Conservation (phyloP, 257 asterid genomes). For the Solanum infundibuliforme region DNA sequence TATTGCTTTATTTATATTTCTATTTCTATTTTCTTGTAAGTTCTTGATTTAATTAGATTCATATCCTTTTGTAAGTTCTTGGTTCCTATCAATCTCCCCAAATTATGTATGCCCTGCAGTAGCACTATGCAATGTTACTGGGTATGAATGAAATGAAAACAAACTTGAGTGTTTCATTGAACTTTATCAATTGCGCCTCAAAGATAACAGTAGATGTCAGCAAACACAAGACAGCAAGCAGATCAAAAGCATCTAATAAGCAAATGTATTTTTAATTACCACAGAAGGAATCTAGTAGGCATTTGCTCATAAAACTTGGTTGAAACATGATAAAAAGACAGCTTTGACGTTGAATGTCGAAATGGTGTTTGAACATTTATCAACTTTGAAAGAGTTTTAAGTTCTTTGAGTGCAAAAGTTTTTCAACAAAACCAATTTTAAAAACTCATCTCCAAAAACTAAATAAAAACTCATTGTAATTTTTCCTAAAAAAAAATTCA, state of each 20-base stretch:
- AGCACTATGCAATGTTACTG: background rate
- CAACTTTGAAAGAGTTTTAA: background rate
- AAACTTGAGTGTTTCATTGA: background rate
- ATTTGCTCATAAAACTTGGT: background rate
- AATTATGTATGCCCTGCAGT: background rate
- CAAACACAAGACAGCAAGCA: background rate
- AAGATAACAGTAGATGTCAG: background rate
- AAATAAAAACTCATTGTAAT: background rate
- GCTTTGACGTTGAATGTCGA: background rate
- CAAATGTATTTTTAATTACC: background rate
- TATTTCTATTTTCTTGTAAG: background rate
- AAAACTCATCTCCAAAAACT: background rate
- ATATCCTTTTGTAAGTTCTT: background rate
- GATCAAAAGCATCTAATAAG: background rate
- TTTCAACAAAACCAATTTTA: background rate
- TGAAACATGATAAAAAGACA: background rate
- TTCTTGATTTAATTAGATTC: background rate
- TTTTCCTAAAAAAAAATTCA: background rate
- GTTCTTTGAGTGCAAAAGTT: background rate
- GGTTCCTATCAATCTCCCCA: background rate
- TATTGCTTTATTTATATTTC: background rate
- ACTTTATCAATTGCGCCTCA: background rate
- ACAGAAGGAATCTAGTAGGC: background rate
- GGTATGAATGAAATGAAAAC: background rate
- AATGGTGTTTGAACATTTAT: background rate